Evolutionary conservation across 1,284 basidiomycete genomes (phyloP).

Genomic region (Wallemia mellicola): DNA sequence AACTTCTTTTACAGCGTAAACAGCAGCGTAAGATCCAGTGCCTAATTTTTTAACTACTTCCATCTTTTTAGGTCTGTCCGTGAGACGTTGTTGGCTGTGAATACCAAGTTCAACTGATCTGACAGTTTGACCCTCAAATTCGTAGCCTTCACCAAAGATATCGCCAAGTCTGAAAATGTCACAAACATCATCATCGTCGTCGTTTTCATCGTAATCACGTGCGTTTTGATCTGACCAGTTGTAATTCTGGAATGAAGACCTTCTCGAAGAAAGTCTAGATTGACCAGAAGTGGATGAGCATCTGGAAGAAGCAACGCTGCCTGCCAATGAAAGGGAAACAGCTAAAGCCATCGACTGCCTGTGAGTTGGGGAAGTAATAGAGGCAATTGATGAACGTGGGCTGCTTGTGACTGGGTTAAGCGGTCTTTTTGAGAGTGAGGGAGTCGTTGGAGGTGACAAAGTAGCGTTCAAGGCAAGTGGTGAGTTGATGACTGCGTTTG

Average conservation of each 20-base stretch:
- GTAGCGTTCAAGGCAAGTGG: neutral
- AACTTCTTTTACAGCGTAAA: conserved; percentile 70
- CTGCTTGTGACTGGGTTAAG: conserved; percentile 1
- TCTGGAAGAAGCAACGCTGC: neutral
- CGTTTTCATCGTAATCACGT: neutral
- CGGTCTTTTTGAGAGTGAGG: neutral
- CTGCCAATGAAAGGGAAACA: conserved; percentile 2
- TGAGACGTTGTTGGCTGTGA: conserved; percentile 8
- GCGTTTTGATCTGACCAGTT: neutral
- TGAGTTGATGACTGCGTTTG: conserved; percentile 5
- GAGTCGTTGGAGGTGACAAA: neutral
- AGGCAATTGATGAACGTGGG: conserved; percentile 5
- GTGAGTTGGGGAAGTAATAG: conserved; percentile 1
- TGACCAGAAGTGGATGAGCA: neutral
- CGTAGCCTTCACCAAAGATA: conserved; percentile 30
- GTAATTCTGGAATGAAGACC: neutral
- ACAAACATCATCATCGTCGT: conserved; percentile 15
- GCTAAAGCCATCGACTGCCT: neutral
- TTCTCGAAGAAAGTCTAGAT: conserved; percentile 3
- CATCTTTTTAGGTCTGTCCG: conserved; percentile 30
- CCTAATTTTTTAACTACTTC: conserved; percentile 59
- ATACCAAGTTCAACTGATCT: conserved; percentile 20
- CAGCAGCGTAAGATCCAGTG: conserved; percentile 67
- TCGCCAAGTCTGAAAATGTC: conserved; percentile 40
- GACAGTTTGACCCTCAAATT: conserved; percentile 31